Base-by-base conservation (phyloP, 257 asterid species). In the Scutellaria barbata region DNA sequence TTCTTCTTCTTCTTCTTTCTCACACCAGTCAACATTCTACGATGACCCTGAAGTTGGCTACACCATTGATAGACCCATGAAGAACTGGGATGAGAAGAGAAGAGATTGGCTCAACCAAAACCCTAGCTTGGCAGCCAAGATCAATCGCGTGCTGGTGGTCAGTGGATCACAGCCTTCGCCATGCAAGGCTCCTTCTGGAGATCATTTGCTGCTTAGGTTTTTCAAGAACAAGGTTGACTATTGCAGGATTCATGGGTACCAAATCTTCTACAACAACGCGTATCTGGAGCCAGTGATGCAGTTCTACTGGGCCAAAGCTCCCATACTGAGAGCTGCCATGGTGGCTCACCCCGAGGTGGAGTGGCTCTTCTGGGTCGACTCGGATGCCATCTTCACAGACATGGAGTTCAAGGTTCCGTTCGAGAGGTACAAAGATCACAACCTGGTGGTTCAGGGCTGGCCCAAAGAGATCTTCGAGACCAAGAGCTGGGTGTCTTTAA, bases 221-320 rank as follows among this genome's bases (percentile, higher is more conserved):
- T 92, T 87, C 82, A 91, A 89, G 80, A 91, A 91, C 67, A 91
- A 91, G 68, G 96, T 85, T 1, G 97, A 91, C 60, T 91, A 89
- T 71, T 82, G 93, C 51, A 70, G 97, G 68, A 79, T 91, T 50
- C 96, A 91, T 14, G 89, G 85, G 10, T 79, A 76, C 37, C 80
- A 84, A 1, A 77, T 91, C 17, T 89, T 84, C 81, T 89, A 89
- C 84, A 87, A 76, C 78, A 89, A 80, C 46, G 87, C 83, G 4
- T 68, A 78, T 6, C 16, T 84, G 67, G 80, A 90, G 54, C 71
- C 89, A 86, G 3, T 71, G 72, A 86, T 89, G 97, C 71, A 48
- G 3, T 84, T 88, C 0, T 82, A 39, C 52, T 91, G 97, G 97
- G 86, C 95, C 7, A 92, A 92, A 66, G 78, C 83, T 10, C 92